Conservation (phyloP, 176 grass and related monocot species). For the Oryza nivara region DNA sequence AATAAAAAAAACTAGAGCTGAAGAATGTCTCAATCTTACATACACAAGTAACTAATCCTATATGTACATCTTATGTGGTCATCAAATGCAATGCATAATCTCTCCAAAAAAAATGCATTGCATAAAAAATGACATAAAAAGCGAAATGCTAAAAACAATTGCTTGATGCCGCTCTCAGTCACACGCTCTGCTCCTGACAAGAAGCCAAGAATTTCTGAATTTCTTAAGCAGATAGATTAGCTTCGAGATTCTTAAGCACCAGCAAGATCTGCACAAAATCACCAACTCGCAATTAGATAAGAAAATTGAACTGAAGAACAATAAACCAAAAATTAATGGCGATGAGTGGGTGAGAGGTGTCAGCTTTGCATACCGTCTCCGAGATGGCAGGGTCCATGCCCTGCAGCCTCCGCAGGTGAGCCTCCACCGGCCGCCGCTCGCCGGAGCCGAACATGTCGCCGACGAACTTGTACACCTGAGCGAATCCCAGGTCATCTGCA, state of each 20-base stretch:
- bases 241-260: not conserved
- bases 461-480: constrained; percentile 58
- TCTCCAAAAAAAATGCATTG: no score
- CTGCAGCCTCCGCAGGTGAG: constrained; percentile 36
- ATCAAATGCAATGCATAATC: no score
- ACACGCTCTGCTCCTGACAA: no score
- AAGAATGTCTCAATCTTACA: no score
- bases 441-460: constrained; percentile 65
- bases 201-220: no score
- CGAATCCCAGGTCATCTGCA: constrained; percentile 44
- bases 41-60: no score
- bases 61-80: no score
- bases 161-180: no score
- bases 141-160: no score
- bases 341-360: not conserved
- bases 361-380: constrained; percentile 28
- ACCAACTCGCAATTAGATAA: not conserved
- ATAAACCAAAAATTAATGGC: not conserved
- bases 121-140: no score
- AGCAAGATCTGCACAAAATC: not conserved
- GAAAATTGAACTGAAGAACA: not conserved
- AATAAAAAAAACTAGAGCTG: no score
- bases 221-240: not conserved
- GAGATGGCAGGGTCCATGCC: constrained; percentile 37
- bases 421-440: constrained; percentile 30